phyloP scores from a whole-genome alignment of 2,329 filamentous ascomycete genomes.

The Cryphonectria japonica region DNA sequence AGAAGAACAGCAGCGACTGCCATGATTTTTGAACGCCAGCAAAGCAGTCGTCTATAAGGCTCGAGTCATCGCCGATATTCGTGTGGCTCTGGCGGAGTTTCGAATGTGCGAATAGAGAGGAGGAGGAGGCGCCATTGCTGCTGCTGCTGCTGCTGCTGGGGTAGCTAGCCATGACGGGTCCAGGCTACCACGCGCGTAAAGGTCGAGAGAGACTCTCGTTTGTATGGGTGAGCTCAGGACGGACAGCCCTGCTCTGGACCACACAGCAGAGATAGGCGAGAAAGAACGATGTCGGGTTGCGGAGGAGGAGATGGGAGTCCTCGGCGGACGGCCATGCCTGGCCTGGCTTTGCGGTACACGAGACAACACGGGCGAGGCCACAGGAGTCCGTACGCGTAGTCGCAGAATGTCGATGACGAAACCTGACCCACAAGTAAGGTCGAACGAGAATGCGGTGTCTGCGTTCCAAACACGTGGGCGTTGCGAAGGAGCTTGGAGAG shows the following conservation, averaged over 20 bases:
- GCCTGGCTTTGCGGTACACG: conserved; percentile 4
- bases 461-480: not conserved
- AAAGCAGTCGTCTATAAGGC: conserved; percentile 44
- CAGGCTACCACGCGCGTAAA: conserved; percentile 16
- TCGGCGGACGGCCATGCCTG: conserved; percentile 28
- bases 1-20: conserved; percentile 46
- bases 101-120: conserved; percentile 27
- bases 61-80: conserved; percentile 38
- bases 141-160: conserved; percentile 18
- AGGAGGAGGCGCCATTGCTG: conserved; percentile 22
- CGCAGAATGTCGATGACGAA: conserved; percentile 3
- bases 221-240: not conserved
- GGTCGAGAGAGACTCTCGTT: not conserved
- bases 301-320: conserved; percentile 17
- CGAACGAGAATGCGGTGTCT: not conserved
- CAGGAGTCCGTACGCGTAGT: conserved; percentile 14
- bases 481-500: not conserved
- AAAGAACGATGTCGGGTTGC: conserved; percentile 1
- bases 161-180: conserved; percentile 29
- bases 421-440: not conserved
- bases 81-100: conserved; percentile 28
- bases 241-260: not conserved
- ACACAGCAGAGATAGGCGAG: not conserved
- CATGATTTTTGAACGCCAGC: conserved; percentile 36
- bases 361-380: conserved; percentile 12